Conservation (phyloP, 2,329 filamentous ascomycete genomes). For the Leptodontidium sp. region DNA sequence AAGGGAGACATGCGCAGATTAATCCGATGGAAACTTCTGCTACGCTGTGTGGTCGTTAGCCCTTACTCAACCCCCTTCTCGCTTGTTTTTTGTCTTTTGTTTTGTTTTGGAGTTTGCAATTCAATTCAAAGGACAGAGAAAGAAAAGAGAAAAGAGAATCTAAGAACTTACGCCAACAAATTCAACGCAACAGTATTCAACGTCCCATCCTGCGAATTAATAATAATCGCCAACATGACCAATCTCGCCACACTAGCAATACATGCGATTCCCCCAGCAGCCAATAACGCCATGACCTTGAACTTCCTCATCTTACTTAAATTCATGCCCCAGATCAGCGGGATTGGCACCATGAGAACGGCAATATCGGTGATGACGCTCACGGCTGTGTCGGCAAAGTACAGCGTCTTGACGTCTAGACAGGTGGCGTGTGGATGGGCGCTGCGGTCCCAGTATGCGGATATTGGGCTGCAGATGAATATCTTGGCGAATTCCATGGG, state of each 20-base stretch:
- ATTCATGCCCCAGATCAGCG: conserved; percentile 45
- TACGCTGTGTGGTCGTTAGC: neutral
- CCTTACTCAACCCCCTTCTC: no score
- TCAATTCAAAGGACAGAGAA: no score
- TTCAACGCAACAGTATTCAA: conserved; percentile 8
- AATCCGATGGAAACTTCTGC: conserved; percentile 22
- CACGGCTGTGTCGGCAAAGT: conserved; percentile 53
- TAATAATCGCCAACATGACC: conserved; percentile 8
- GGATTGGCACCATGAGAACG: conserved; percentile 46
- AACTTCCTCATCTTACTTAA: conserved; percentile 27
- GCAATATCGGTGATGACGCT: conserved; percentile 50
- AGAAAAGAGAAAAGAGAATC: no score
- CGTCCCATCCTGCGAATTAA: conserved; percentile 11
- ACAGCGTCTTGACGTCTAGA: conserved; percentile 33
- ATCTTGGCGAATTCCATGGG: conserved; percentile 25
- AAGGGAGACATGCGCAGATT: conserved; percentile 18
- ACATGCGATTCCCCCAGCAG: conserved; percentile 24
- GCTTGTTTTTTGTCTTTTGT: no score
- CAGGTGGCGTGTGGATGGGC: conserved; percentile 9
- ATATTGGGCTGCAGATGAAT: conserved; percentile 25
- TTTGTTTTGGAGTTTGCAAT: no score
- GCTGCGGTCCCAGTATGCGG: conserved; percentile 22
- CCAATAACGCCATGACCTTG: conserved; percentile 21
- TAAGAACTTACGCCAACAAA: conserved; percentile 15
- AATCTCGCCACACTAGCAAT: conserved; percentile 18